phyloP scores from a whole-genome alignment of 1,284 basidiomycete genomes.

The Rhizoctonia solani region DNA sequence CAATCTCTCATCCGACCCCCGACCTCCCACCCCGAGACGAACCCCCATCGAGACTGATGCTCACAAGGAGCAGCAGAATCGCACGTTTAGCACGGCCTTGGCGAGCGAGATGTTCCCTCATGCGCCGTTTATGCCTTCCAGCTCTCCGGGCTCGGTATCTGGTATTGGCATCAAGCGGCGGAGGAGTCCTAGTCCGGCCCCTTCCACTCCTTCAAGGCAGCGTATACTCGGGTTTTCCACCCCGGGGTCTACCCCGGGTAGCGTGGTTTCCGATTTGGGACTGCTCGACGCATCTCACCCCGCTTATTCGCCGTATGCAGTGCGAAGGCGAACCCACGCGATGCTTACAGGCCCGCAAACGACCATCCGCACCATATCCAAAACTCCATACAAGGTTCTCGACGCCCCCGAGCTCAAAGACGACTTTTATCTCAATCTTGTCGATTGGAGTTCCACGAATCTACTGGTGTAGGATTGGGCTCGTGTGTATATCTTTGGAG shows the following conservation, averaged over 20 bases:
- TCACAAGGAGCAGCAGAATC: constrained; percentile 35
- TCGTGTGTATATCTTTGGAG: constrained; percentile 97
- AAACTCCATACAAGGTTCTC: constrained; percentile 96
- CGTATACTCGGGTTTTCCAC: constrained; percentile 72
- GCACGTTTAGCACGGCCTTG: constrained; percentile 35
- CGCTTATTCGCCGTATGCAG: constrained; percentile 23
- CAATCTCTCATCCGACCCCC: constrained; percentile 29
- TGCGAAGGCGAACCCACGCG: constrained; percentile 19
- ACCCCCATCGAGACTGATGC: constrained; percentile 25
- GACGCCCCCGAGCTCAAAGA: constrained; percentile 91
- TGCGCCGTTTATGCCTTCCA: constrained; percentile 21
- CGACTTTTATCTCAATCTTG: constrained; percentile 97
- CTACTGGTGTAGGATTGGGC: constrained; percentile 93
- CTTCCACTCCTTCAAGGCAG: constrained; percentile 61
- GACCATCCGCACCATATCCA: constrained; percentile 81
- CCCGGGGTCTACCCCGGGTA: constrained; percentile 49
- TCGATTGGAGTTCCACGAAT: constrained; percentile 96
- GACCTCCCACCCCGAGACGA: constrained; percentile 21
- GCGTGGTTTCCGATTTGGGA: constrained; percentile 22
- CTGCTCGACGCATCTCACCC: constrained; percentile 25
- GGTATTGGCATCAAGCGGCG: constrained; percentile 21
- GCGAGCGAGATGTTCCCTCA: constrained; percentile 37
- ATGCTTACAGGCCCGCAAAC: constrained; percentile 62
- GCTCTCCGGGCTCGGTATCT: constrained; percentile 27
- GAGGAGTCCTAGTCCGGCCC: constrained; percentile 24